Percentiles rank a stretch among this genome's conserved stretches.
These are phyloP conservation scores for Leccinum variabile DNA, from an alignment of 1,284 basidiomycete genomes.

Conservation along the genomic window DNA sequence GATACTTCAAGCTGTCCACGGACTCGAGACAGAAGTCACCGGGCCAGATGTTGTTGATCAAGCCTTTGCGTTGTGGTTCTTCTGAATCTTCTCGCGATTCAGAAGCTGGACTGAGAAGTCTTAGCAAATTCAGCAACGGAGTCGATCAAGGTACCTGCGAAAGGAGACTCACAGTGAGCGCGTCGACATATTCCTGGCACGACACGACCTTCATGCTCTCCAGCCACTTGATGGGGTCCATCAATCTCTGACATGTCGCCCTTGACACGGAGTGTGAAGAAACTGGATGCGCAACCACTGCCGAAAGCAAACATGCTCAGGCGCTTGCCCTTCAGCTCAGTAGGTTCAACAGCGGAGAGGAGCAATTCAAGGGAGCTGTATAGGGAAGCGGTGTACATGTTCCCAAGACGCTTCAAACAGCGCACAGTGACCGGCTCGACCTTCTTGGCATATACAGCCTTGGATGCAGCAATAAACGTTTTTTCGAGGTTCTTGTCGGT, in stretches of 20 bases:
- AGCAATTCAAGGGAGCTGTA: slow-evolving; percentile 78
- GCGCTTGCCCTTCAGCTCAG: slow-evolving; percentile 74
- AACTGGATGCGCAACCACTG: slow-evolving; percentile 87
- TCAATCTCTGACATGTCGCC: slow-evolving; percentile 83
- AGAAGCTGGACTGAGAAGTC: slow-evolving; percentile 53
- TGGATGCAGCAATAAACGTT: slow-evolving; percentile 79
- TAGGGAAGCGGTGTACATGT: slow-evolving; percentile 99
- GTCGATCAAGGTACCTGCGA: neutral
- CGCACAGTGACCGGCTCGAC: slow-evolving; percentile 73
- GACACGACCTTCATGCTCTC: slow-evolving; percentile 89
- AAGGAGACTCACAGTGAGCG: slow-evolving; percentile 58
- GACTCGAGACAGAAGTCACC: slow-evolving; percentile 92
- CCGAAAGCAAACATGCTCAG: slow-evolving; percentile 95
- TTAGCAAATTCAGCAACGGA: slow-evolving; percentile 4
- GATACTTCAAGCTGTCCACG: slow-evolving; percentile 85
- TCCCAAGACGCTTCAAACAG: slow-evolving; percentile 87
- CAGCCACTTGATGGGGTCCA: slow-evolving; percentile 79
- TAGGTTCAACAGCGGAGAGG: slow-evolving; percentile 67
- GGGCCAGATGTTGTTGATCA: slow-evolving; percentile 90
- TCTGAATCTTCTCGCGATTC: slow-evolving; percentile 47
- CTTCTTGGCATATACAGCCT: slow-evolving; percentile 68
- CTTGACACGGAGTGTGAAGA: slow-evolving; percentile 85
- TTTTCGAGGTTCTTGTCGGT: slow-evolving; percentile 96
- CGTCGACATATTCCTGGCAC: slow-evolving; percentile 81
- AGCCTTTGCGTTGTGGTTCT: slow-evolving; percentile 95